Conservation (phyloP, 345 rosid genomes). For the Citrus cavaleriei region DNA sequence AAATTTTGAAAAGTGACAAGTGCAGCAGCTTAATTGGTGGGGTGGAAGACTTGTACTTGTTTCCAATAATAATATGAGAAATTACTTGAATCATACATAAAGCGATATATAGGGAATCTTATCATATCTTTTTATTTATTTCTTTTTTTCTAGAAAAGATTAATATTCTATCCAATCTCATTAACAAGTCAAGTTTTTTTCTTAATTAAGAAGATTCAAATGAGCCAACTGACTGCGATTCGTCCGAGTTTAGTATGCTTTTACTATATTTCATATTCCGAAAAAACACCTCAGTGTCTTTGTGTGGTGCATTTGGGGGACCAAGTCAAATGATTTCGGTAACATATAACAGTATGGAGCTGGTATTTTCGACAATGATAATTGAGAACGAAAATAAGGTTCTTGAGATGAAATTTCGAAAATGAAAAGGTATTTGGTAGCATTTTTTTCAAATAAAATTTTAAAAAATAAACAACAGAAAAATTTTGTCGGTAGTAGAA, state of each 20-base stretch:
- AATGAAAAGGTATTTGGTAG: too few species aligned
- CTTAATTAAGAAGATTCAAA: not conserved
- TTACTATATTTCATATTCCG: too few species aligned
- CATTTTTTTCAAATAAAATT: too few species aligned
- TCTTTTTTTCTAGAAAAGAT: not conserved
- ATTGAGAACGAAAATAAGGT: too few species aligned
- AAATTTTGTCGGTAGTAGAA: too few species aligned
- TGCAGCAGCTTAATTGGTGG: not conserved
- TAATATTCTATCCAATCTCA: not conserved
- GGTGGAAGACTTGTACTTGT: not conserved
- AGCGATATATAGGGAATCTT: not conserved
- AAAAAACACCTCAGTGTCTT: not conserved
- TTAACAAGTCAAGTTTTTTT: not conserved
- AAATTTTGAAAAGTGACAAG: not conserved
- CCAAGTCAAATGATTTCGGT: not conserved
- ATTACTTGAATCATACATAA: not conserved
- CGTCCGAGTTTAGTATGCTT: not conserved
- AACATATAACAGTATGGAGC: too few species aligned
- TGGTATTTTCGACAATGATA: too few species aligned
- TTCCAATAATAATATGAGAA: not conserved
- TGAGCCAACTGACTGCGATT: not conserved
- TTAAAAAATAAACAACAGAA: too few species aligned
- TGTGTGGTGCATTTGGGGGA: not conserved
- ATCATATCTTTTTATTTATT: not conserved
- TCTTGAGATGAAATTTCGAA: too few species aligned